A percentile compares a stretch with the other conserved stretches of the same genome.
Conservation (phyloP, 176 grass and related monocot genomes). For the Musa troglodytarum region DNA sequence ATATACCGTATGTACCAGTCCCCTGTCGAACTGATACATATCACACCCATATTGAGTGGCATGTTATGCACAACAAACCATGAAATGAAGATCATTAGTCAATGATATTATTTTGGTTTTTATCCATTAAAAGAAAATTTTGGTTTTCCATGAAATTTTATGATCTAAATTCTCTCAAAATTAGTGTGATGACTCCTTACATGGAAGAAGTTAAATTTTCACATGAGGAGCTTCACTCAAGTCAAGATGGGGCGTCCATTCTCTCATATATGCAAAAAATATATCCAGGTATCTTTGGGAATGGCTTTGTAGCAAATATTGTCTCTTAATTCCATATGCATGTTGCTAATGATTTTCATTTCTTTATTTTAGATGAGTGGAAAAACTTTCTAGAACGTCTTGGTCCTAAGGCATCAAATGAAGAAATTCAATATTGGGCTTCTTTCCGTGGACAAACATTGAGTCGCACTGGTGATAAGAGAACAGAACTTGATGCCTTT, state of each 20-base stretch:
- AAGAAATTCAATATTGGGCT: conserved; percentile 84
- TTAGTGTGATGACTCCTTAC: conserved; percentile 79
- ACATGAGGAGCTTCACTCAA: conserved; percentile 65
- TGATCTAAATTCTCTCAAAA: background rate
- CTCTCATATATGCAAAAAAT: conserved; percentile 91
- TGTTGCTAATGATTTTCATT: background rate
- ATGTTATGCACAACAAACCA: too few relatives aligned
- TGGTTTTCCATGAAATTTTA: background rate
- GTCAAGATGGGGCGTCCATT: conserved; percentile 76
- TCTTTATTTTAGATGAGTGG: conserved; percentile 72
- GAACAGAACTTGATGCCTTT: background rate
- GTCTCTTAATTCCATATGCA: background rate
- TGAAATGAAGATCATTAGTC: background rate
- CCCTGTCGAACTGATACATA: too few relatives aligned
- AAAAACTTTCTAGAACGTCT: conserved; percentile 72
- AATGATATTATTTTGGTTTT: background rate
- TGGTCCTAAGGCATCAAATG: conserved; percentile 37
- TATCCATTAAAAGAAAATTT: too few relatives aligned
- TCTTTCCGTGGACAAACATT: conserved; percentile 94
- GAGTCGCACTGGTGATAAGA: conserved; percentile 71
- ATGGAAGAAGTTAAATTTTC: conserved; percentile 92
- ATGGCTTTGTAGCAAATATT: background rate
- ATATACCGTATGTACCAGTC: too few relatives aligned
- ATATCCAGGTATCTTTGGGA: conserved; percentile 57
- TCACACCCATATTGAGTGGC: too few relatives aligned